These are phyloP conservation scores for Trichoderma atroviride DNA, from an alignment of 2,329 filamentous ascomycete genomes.

Conservation along the genomic window DNA sequence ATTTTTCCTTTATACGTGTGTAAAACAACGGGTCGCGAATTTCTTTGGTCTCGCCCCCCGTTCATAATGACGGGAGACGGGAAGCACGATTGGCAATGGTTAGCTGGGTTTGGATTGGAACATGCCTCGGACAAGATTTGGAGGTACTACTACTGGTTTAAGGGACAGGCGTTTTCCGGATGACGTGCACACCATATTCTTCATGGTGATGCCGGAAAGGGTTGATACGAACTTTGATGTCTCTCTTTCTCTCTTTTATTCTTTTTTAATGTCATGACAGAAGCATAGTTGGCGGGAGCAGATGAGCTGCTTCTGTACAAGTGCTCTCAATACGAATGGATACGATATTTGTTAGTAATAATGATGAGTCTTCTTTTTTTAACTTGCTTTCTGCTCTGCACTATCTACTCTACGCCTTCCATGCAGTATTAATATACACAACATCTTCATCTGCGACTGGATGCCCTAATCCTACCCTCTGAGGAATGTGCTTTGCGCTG, in stretches of 20 bases:
- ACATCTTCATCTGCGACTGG: slow-evolving; percentile 71
- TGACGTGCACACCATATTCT: neutral
- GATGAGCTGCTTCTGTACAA: neutral
- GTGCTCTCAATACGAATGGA: neutral
- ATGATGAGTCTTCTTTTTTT: neutral
- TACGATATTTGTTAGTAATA: neutral
- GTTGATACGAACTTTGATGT: slow-evolving; percentile 4
- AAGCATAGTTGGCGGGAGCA: neutral
- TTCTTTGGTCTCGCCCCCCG: neutral
- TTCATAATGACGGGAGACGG: neutral
- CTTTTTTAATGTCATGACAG: slow-evolving; percentile 1
- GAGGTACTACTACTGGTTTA: neutral
- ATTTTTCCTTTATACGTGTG: slow-evolving; percentile 2
- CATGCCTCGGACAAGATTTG: neutral
- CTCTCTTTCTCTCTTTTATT: slow-evolving; percentile 5
- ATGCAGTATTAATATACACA: slow-evolving; percentile 67
- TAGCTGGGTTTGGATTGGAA: slow-evolving; percentile 2
- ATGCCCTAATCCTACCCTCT: slow-evolving; percentile 86
- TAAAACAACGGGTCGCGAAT: neutral
- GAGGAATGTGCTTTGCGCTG: slow-evolving; percentile 91
- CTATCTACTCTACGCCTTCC: slow-evolving; percentile 55
- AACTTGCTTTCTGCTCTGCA: neutral
- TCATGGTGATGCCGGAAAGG: slow-evolving; percentile 16
- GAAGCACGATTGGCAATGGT: neutral
- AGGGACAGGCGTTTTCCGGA: slow-evolving; percentile 15